A percentile compares a stretch with the other conserved stretches of the same genome.
Conservation (phyloP, 768 basidiomycete species). For the Udeniomyces megalosporus region DNA sequence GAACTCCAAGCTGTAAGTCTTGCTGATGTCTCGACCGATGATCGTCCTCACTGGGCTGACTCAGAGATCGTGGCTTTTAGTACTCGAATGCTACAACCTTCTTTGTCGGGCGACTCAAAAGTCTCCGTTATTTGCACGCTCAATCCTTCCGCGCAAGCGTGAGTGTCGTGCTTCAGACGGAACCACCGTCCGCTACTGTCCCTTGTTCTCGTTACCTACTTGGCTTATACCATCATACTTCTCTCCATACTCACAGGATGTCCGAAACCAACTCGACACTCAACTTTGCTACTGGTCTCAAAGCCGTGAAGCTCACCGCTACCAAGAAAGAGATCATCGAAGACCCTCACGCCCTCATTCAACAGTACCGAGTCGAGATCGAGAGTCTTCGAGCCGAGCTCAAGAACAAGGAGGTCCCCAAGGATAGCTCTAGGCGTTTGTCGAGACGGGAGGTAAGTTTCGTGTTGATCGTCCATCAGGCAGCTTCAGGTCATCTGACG, state of each 20-base stretch:
- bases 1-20: neutral
- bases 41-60: too few relatives aligned
- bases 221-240: neutral
- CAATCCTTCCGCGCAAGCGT: slow-evolving; percentile 61
- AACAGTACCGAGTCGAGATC: slow-evolving; percentile 86
- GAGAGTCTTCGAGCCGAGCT: slow-evolving; percentile 67
- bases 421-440: slow-evolving; percentile 34
- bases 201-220: too few relatives aligned
- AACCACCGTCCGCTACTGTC: too few relatives aligned
- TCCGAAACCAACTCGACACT: slow-evolving; percentile 76
- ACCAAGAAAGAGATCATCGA: slow-evolving; percentile 77
- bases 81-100: slow-evolving; percentile 85
- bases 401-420: slow-evolving; percentile 47
- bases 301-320: slow-evolving; percentile 45
- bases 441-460: slow-evolving; percentile 22
- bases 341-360: slow-evolving; percentile 82
- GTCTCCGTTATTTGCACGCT: slow-evolving; percentile 94
- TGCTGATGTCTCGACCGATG: neutral
- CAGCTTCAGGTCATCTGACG: slow-evolving; percentile 3
- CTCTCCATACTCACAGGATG: slow-evolving; percentile 27
- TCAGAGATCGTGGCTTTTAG: neutral
- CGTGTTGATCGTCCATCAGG: too few relatives aligned
- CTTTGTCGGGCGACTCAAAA: slow-evolving; percentile 81
- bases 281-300: slow-evolving; percentile 46
- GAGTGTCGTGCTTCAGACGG: neutral